Evolutionary conservation across 2,329 filamentous ascomycete genomes (phyloP).

Genomic region (Arthrobotrys megalospora): DNA sequence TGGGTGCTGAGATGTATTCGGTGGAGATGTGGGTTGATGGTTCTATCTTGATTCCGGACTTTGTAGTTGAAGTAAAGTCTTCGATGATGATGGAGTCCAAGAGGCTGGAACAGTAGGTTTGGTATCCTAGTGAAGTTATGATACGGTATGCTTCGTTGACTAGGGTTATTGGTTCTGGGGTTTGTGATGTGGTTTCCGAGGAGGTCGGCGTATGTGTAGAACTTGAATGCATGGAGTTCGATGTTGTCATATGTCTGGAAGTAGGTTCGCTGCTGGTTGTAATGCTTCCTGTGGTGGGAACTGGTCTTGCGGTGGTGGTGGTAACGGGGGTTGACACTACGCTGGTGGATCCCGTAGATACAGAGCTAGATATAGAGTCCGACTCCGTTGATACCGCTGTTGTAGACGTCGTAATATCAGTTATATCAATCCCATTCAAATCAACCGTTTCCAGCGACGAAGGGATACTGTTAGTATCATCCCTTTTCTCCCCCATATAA

Average conservation of each 20-base stretch:
- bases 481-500: conserved; percentile 2
- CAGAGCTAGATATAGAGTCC: background rate
- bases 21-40: background rate
- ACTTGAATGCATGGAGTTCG: no score
- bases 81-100: background rate
- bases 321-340: background rate
- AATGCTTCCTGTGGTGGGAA: background rate
- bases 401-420: background rate
- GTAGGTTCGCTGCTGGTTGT: background rate
- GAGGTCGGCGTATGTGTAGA: no score
- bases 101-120: background rate
- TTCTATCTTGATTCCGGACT: background rate
- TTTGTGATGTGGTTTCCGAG: no score
- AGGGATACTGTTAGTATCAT: background rate
- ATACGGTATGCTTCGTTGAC: background rate
- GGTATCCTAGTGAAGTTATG: background rate
- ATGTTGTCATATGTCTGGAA: background rate
- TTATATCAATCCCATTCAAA: background rate
- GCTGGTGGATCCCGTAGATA: background rate
- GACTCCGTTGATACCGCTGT: background rate
- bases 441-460: background rate
- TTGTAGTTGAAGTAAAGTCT: background rate
- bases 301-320: background rate
- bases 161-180: background rate
- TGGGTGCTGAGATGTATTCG: background rate